phyloP scores from a whole-genome alignment of 2,329 filamentous ascomycete species.

The Colletotrichum brevisporum region DNA sequence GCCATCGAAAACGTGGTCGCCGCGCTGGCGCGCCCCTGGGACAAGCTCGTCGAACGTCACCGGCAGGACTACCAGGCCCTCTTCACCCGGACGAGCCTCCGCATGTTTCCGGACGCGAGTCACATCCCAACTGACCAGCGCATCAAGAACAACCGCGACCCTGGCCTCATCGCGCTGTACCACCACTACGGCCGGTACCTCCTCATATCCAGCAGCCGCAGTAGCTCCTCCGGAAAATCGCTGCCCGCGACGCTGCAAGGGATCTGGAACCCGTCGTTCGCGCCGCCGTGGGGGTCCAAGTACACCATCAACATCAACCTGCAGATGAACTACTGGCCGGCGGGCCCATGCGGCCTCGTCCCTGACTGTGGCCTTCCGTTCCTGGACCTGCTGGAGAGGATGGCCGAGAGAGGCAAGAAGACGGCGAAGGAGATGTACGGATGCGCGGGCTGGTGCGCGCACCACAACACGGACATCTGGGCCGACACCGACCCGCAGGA shows the following conservation, averaged over 20 bases:
- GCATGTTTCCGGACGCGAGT: constrained; percentile 45
- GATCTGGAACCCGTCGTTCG: constrained; percentile 57
- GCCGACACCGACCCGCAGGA: constrained; percentile 53
- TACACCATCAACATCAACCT: constrained; percentile 62
- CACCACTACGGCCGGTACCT: constrained; percentile 42
- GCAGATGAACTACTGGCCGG: constrained; percentile 59
- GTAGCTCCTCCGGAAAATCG: constrained; percentile 16
- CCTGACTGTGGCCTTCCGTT: constrained; percentile 33
- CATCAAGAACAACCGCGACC: constrained; percentile 40
- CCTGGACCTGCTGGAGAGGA: constrained; percentile 50
- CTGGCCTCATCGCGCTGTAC: constrained; percentile 44
- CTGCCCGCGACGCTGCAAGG: constrained; percentile 61
- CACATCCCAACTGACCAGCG: constrained; percentile 42
- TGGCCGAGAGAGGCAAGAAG: constrained; percentile 50
- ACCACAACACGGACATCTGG: constrained; percentile 56
- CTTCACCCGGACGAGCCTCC: constrained; percentile 44
- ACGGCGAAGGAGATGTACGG: constrained; percentile 52
- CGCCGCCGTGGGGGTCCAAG: constrained; percentile 57
- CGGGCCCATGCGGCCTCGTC: constrained; percentile 36
- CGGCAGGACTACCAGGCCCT: constrained; percentile 43
- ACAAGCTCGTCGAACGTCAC: constrained; percentile 41
- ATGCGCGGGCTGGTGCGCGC: constrained; percentile 50
- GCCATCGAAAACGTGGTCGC: constrained; percentile 46
- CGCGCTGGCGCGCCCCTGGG: constrained; percentile 43
- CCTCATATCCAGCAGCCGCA: constrained; percentile 41